These are phyloP conservation scores for Wallacemonas collosoma DNA, from an alignment of 208 protist species.

Conservation along the genomic window DNA sequence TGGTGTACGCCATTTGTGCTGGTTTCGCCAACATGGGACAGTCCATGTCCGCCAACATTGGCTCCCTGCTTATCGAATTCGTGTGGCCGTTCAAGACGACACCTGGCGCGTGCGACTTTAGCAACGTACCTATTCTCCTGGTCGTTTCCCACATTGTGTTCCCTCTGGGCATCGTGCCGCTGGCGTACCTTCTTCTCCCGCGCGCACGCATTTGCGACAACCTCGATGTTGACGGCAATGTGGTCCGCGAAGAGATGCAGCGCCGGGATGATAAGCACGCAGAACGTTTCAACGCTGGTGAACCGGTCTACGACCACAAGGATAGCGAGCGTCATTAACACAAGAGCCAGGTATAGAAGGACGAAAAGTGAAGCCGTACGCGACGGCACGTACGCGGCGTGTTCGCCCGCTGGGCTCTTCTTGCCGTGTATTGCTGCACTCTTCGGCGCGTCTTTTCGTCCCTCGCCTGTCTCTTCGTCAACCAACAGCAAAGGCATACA, in stretches of 20 bases:
- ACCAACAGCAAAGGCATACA: too few species aligned
- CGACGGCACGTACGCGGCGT: neutral
- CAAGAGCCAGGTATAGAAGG: neutral
- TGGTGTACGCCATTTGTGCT: conserved; percentile 49
- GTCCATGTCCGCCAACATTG: conserved; percentile 36
- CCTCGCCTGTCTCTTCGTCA: too few species aligned
- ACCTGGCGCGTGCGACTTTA: conserved; percentile 49
- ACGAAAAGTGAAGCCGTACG: too few species aligned
- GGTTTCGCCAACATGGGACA: conserved; percentile 43
- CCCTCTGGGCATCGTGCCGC: conserved; percentile 46
- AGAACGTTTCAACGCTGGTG: conserved; percentile 10
- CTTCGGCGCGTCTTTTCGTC: too few species aligned
- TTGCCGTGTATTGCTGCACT: too few species aligned
- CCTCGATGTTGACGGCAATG: conserved; percentile 25
- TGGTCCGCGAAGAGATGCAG: conserved; percentile 17
- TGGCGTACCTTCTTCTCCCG: conserved; percentile 39
- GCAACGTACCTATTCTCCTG: conserved; percentile 36
- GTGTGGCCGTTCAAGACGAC: conserved; percentile 36
- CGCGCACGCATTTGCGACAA: conserved; percentile 42
- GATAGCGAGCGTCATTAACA: conserved; percentile 15
- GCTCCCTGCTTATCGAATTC: conserved; percentile 40
- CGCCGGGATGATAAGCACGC: conserved; percentile 2
- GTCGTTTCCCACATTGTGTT: conserved; percentile 41
- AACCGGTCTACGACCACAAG: conserved; percentile 1
- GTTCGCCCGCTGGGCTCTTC: neutral